phyloP scores from a whole-genome alignment of 2,329 filamentous ascomycete genomes.

The Penicillium sp. region DNA sequence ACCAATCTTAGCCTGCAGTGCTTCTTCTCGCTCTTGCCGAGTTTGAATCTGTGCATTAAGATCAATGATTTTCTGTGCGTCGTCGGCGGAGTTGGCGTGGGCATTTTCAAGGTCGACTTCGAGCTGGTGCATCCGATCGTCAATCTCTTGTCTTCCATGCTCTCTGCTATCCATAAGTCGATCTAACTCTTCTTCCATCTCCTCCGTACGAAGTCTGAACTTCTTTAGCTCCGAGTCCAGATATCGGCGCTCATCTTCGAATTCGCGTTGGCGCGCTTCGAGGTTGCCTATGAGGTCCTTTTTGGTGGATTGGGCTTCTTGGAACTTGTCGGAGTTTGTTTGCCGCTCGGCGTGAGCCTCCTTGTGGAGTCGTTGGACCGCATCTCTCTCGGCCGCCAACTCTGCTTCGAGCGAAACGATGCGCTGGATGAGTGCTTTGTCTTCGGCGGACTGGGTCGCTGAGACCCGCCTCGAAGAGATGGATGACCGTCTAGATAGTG shows the following conservation, averaged over 20 bases:
- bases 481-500: constrained; percentile 57
- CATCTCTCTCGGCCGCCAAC: constrained; percentile 69
- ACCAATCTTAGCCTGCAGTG: constrained; percentile 41
- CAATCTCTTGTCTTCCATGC: constrained; percentile 69
- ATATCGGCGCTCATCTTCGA: constrained; percentile 76
- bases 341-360: constrained; percentile 62
- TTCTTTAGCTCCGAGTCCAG: constrained; percentile 76
- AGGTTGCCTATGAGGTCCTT: constrained; percentile 92
- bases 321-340: constrained; percentile 64
- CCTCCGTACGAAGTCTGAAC: constrained; percentile 74
- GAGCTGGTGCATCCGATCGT: constrained; percentile 65
- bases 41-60: constrained; percentile 58
- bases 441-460: constrained; percentile 57
- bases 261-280: constrained; percentile 86
- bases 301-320: constrained; percentile 88
- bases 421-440: constrained; percentile 60
- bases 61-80: constrained; percentile 36
- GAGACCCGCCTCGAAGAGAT: constrained; percentile 61
- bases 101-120: constrained; percentile 68
- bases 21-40: constrained; percentile 50
- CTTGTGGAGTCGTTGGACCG: constrained; percentile 63
- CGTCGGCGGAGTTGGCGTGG: constrained; percentile 47
- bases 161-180: constrained; percentile 78
- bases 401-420: constrained; percentile 73
- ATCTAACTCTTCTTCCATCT: constrained; percentile 89